phyloP scores from a whole-genome alignment of 2,329 filamentous ascomycete genomes.

The Thielaviopsis musarum region DNA sequence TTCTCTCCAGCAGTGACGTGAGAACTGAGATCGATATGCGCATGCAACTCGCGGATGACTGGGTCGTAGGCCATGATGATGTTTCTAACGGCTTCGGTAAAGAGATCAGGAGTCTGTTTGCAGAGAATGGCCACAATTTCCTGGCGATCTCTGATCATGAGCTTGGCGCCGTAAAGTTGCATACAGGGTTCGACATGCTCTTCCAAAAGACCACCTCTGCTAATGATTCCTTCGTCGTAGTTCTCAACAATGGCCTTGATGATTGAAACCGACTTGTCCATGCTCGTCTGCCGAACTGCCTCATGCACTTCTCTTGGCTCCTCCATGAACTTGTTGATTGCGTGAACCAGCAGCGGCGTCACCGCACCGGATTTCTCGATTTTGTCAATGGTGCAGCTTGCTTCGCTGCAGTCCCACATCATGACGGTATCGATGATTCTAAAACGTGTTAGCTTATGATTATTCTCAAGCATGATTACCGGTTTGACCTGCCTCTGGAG shows the following conservation, averaged over 20 bases:
- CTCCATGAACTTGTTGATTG: conserved; percentile 41
- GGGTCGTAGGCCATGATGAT: conserved; percentile 53
- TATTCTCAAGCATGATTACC: background rate
- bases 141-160: conserved; percentile 58
- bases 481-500: conserved; percentile 36
- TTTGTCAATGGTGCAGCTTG: conserved; percentile 45
- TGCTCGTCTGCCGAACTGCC: conserved; percentile 38
- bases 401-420: conserved; percentile 55
- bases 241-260: conserved; percentile 46
- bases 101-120: conserved; percentile 49
- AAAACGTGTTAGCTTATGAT: conserved; percentile 9
- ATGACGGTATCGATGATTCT: conserved; percentile 60
- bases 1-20: conserved; percentile 49
- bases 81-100: conserved; percentile 53
- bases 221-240: conserved; percentile 25
- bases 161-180: conserved; percentile 43
- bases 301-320: conserved; percentile 39
- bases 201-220: conserved; percentile 5
- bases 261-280: conserved; percentile 38
- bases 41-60: conserved; percentile 55
- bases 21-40: conserved; percentile 52
- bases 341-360: conserved; percentile 37
- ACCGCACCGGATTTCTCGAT: conserved; percentile 45
- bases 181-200: conserved; percentile 9
- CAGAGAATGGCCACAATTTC: conserved; percentile 52